A percentile compares a stretch with the other conserved stretches of the same genome.
Evolutionary conservation across 2,329 filamentous ascomycete species (phyloP).

Genomic region (Apiospora saccharicola): DNA sequence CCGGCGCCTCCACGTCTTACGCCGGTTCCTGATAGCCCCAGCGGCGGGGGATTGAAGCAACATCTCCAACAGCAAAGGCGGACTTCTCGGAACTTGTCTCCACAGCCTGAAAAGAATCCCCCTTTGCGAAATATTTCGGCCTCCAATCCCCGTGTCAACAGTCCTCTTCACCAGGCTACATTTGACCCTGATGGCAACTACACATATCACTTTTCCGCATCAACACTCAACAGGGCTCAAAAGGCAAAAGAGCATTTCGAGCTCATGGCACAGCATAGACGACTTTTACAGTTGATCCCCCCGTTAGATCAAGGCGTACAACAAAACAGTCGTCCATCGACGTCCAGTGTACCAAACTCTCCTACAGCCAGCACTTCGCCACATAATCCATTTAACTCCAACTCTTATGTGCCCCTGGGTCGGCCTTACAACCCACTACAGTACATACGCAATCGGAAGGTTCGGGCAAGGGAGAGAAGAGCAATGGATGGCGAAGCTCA

Average conservation of each 20-base stretch:
- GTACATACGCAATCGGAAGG: conserved; percentile 88
- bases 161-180: conserved; percentile 56
- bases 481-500: conserved; percentile 76
- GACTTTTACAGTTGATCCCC: conserved; percentile 79
- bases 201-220: conserved; percentile 75
- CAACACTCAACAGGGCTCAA: conserved; percentile 81
- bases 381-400: conserved; percentile 37
- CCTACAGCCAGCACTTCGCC: conserved; percentile 41
- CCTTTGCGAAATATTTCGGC: conserved; percentile 50
- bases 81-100: conserved; percentile 67
- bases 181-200: conserved; percentile 60
- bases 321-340: conserved; percentile 45
- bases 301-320: conserved; percentile 64
- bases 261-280: conserved; percentile 82
- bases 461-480: conserved; percentile 79
- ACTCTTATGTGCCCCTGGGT: conserved; percentile 56
- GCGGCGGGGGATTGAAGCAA: conserved; percentile 67
- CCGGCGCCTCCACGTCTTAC: conserved; percentile 58
- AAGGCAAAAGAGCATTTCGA: conserved; percentile 88
- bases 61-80: conserved; percentile 77
- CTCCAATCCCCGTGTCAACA: conserved; percentile 50
- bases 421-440: conserved; percentile 91
- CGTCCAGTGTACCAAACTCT: conserved; percentile 52
- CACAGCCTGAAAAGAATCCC: conserved; percentile 55
- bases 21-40: conserved; percentile 55